These are phyloP conservation scores for Aegilops speltoides DNA, from an alignment of 176 grass and related monocot genomes.

Conservation along the genomic window DNA sequence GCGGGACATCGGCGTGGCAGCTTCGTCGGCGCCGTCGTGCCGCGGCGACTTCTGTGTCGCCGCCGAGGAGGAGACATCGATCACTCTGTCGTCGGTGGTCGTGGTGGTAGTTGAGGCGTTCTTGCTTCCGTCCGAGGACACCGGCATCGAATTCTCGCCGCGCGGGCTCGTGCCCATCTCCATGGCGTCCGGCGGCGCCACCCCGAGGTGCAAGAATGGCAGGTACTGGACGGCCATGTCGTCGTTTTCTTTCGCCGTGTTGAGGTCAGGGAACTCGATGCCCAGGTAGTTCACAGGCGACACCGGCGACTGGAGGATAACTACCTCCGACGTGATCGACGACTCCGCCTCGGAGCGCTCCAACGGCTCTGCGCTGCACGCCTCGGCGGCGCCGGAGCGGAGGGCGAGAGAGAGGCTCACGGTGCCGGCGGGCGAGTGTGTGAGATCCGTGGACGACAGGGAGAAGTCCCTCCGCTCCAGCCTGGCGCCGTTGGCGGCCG, in stretches of 20 bases:
- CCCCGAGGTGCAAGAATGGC: constrained; percentile 60
- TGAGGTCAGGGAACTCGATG: constrained; percentile 70
- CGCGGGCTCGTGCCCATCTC: constrained; percentile 41
- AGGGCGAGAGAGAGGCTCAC: constrained; percentile 68
- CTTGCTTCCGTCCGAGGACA: constrained; percentile 40
- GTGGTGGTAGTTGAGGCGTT: constrained; percentile 53
- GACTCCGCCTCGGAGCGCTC: neutral
- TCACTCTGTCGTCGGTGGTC: constrained; percentile 38
- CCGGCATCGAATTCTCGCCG: neutral
- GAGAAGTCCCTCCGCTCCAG: constrained; percentile 47
- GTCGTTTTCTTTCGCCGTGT: constrained; percentile 57
- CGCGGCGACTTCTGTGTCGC: neutral
- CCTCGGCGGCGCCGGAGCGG: neutral
- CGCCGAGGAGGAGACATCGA: neutral
- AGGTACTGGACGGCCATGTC: constrained; percentile 81
- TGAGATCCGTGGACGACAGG: constrained; percentile 83
- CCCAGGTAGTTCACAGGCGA: constrained; percentile 38
- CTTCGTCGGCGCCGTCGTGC: neutral
- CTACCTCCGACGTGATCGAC: constrained; percentile 80
- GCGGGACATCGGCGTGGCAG: neutral
- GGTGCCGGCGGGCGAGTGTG: constrained; percentile 72
- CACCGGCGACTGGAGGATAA: constrained; percentile 42
- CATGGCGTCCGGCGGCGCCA: neutral
- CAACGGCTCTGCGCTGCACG: neutral
- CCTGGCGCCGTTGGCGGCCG: neutral